Percentiles rank a stretch among this genome's conserved stretches.
Evolutionary conservation across 2,329 filamentous ascomycete species (phyloP).

Genomic region (Fulvia fulva): DNA sequence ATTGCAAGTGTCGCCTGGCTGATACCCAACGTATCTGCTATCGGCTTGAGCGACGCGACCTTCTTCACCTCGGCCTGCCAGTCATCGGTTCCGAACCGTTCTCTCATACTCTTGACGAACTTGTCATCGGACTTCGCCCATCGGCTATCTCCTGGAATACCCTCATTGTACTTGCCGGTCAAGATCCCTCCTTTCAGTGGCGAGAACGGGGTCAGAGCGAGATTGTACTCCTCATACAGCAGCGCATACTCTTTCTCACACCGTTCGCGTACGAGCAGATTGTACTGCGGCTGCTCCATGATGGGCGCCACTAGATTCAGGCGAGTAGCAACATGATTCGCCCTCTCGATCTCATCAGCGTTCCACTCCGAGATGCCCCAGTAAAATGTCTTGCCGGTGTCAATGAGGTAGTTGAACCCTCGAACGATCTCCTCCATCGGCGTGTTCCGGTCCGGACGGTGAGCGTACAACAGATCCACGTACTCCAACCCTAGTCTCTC

Average conservation of each 20-base stretch:
- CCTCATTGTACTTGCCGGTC: not conserved
- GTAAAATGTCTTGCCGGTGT: slow-evolving; percentile 1
- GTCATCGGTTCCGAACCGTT: not conserved
- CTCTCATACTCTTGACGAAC: not conserved
- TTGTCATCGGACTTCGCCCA: not conserved
- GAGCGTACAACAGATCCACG: not conserved
- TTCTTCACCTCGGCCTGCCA: not conserved
- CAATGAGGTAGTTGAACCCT: not conserved
- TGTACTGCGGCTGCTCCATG: not conserved
- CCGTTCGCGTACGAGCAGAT: not conserved
- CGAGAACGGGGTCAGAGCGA: not conserved
- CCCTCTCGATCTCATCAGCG: not conserved
- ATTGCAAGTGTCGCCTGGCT: not conserved
- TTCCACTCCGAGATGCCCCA: not conserved
- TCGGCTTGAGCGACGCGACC: not conserved
- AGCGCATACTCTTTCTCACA: not conserved
- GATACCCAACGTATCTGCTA: not conserved
- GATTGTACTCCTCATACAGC: not conserved
- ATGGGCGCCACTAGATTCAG: not conserved
- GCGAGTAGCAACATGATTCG: not conserved
- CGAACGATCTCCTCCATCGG: not conserved
- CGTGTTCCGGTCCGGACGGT: not conserved
- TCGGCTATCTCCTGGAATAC: not conserved
- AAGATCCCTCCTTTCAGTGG: not conserved
- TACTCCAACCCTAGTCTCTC: not conserved